These are phyloP conservation scores for Phytophthora foliorum DNA, from an alignment of 352 stramenopile genomes.

Conservation along the genomic window DNA sequence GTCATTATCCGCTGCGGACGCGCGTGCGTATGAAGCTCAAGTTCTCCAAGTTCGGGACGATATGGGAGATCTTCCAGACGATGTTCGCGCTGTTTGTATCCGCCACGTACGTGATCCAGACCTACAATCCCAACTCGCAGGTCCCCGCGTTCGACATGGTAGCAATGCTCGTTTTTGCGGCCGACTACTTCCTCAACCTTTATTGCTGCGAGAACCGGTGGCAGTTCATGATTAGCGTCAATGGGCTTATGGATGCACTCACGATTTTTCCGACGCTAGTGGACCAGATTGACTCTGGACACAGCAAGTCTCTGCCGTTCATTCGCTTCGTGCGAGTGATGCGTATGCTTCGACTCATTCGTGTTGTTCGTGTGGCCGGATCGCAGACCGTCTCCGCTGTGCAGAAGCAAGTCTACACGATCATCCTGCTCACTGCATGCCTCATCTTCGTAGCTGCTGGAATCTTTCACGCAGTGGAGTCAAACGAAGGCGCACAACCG, in stretches of 20 bases:
- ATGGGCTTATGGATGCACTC: conserved; percentile 65
- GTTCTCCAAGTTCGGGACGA: conserved; percentile 53
- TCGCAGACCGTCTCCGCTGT: conserved; percentile 63
- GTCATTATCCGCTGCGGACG: conserved; percentile 58
- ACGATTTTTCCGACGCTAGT: conserved; percentile 66
- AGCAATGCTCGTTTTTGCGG: conserved; percentile 55
- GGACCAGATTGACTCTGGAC: conserved; percentile 36
- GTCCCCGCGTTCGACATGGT: conserved; percentile 46
- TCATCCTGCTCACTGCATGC: conserved; percentile 70
- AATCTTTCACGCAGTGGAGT: conserved; percentile 69
- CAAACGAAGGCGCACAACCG: conserved; percentile 28
- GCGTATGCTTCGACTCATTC: conserved; percentile 61
- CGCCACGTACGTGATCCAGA: conserved; percentile 60
- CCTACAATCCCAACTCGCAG: conserved; percentile 43
- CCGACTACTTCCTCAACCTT: conserved; percentile 70
- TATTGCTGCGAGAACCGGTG: conserved; percentile 73
- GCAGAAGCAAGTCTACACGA: conserved; percentile 73
- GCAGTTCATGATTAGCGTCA: conserved; percentile 60
- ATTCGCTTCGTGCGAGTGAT: conserved; percentile 73
- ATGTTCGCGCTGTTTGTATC: conserved; percentile 63
- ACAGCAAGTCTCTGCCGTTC: conserved; percentile 55
- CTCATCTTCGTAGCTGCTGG: conserved; percentile 74
- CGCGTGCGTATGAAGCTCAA: conserved; percentile 72
- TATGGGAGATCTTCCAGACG: conserved; percentile 74
- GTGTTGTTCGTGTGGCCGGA: conserved; percentile 57